A percentile compares a stretch with the other conserved stretches of the same genome.
Conservation (phyloP, 2,329 filamentous ascomycete species). For the Alternaria viburni region DNA sequence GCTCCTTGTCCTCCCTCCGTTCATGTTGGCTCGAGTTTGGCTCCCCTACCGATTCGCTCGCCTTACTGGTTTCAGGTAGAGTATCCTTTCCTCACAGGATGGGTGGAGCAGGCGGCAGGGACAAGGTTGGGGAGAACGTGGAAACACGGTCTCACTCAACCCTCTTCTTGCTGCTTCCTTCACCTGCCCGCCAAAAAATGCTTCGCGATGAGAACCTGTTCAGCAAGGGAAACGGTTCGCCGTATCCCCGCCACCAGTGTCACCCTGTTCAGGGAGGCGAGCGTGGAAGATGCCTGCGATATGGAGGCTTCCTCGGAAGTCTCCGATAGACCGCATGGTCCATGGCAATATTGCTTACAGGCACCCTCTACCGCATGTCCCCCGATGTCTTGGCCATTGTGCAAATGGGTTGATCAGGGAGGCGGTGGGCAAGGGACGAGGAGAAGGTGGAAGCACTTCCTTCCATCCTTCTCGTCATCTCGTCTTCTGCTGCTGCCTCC, state of each 20-base stretch:
- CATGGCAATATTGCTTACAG: conserved; percentile 28
- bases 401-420: background rate
- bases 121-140: background rate
- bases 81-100: conserved; percentile 16
- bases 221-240: conserved; percentile 22
- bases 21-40: background rate
- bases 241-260: conserved; percentile 29
- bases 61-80: conserved; percentile 20
- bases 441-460: background rate
- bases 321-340: conserved; percentile 30
- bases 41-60: background rate
- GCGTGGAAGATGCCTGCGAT: conserved; percentile 37
- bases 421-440: background rate
- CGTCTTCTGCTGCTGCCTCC: background rate
- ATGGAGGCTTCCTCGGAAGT: conserved; percentile 18
- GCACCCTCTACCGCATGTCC: conserved; percentile 24
- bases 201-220: conserved; percentile 27
- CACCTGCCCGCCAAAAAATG: conserved; percentile 12
- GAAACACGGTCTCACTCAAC: background rate
- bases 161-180: background rate
- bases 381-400: conserved; percentile 17
- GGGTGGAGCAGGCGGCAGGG: background rate
- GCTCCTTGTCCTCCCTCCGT: conserved; percentile 6
- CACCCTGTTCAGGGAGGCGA: conserved; percentile 27
- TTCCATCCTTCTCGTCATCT: background rate